A percentile compares a stretch with the other conserved stretches of the same genome.
These are phyloP conservation scores for Blastocystis sp. DNA, from an alignment of 352 stramenopile species.

Conservation along the genomic window DNA sequence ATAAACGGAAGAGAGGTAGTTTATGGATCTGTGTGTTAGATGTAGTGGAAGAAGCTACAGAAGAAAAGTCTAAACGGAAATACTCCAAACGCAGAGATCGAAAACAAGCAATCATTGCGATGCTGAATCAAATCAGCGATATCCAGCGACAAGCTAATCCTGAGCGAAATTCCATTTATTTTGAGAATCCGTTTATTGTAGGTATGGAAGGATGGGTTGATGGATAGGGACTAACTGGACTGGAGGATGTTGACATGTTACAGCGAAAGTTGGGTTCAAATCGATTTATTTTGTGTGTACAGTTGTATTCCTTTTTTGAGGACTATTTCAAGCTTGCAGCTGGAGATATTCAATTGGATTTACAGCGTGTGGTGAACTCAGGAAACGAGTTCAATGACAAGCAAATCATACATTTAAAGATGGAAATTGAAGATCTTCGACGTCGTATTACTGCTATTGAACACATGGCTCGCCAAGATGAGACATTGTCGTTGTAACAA, in stretches of 20 bases:
- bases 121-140: conserved; percentile 12
- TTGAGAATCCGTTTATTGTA: conserved; percentile 23
- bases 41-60: background rate
- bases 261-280: conserved; percentile 20
- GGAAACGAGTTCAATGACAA: conserved; percentile 37
- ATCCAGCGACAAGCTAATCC: background rate
- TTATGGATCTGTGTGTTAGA: background rate
- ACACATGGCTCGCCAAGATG: background rate
- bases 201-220: background rate
- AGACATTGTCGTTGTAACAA: background rate
- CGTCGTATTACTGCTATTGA: background rate
- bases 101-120: background rate
- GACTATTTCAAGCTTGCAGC: conserved; percentile 32
- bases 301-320: conserved; percentile 33
- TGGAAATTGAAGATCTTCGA: conserved; percentile 19
- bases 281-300: conserved; percentile 32
- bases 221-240: background rate
- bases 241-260: conserved; percentile 8
- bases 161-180: conserved; percentile 10
- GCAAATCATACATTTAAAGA: background rate
- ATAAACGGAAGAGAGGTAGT: conserved; percentile 11
- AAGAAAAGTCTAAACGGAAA: conserved; percentile 20
- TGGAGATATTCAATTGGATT: background rate
- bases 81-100: background rate
- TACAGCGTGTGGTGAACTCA: conserved; percentile 9